Evolutionary conservation across 2,329 filamentous ascomycete genomes (phyloP).

Genomic region (Aspergillus thermomutatus): DNA sequence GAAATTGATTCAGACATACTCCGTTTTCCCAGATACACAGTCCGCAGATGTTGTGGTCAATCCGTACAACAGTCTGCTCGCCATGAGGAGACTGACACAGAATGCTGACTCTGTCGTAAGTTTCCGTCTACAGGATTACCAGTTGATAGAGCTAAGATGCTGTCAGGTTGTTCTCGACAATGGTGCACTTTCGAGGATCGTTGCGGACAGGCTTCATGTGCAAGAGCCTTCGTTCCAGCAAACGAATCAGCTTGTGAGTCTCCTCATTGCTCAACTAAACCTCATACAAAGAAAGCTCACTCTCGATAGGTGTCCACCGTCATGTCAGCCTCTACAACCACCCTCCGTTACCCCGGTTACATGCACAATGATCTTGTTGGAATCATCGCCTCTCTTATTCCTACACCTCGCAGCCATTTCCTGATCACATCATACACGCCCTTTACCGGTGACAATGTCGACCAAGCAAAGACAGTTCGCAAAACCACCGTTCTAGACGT

Average conservation of each 20-base stretch:
- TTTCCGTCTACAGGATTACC: conserved; percentile 4
- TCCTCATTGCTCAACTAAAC: background rate
- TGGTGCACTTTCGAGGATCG: conserved; percentile 87
- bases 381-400: conserved; percentile 92
- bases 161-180: conserved; percentile 81
- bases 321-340: conserved; percentile 97
- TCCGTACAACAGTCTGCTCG: conserved; percentile 93
- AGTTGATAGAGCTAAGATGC: conserved; percentile 17
- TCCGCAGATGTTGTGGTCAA: conserved; percentile 93
- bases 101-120: conserved; percentile 90
- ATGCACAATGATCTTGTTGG: conserved; percentile 99
- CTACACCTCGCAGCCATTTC: conserved; percentile 95
- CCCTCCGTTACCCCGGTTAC: conserved; percentile 93
- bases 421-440: conserved; percentile 98
- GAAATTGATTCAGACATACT: conserved; percentile 98
- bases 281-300: conserved; percentile 1
- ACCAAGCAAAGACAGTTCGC: conserved; percentile 94
- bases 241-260: conserved; percentile 81
- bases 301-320: conserved; percentile 73
- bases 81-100: conserved; percentile 85
- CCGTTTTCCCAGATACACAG: conserved; percentile 92
- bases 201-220: conserved; percentile 88
- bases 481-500: conserved; percentile 98
- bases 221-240: conserved; percentile 95
- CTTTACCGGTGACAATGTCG: conserved; percentile 93